phyloP scores from a whole-genome alignment of 495 filamentous ascomycete genomes.

The Bacidia rubella region DNA sequence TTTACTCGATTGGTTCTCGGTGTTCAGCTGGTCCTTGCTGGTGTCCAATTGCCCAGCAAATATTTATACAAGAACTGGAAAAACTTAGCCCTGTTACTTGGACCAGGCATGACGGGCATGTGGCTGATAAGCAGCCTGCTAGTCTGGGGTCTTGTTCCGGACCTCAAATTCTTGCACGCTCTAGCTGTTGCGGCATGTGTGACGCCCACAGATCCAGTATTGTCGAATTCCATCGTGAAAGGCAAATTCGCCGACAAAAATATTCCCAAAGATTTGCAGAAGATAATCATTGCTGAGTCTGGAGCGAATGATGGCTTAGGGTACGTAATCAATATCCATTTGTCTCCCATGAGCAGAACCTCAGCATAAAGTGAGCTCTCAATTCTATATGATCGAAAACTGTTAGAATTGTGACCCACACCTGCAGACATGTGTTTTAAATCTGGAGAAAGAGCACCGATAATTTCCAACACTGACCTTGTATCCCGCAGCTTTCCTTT shows the following conservation, averaged over 20 bases:
- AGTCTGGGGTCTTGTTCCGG: conserved; percentile 65
- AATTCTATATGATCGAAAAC: no score
- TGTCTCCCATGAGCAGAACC: no score
- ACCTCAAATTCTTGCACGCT: conserved; percentile 60
- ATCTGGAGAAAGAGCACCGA: no score
- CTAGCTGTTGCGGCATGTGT: conserved; percentile 72
- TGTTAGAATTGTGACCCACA: no score
- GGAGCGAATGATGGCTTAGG: conserved; percentile 92
- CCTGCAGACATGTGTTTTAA: no score
- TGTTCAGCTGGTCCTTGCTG: conserved; percentile 80
- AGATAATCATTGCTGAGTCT: conserved; percentile 80
- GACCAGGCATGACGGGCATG: conserved; percentile 79
- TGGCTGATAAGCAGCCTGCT: conserved; percentile 73
- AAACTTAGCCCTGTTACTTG: conserved; percentile 59
- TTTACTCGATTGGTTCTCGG: conserved; percentile 84
- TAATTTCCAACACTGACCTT: no score
- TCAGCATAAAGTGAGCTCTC: no score
- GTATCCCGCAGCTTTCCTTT: no score
- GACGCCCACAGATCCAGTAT: conserved; percentile 81
- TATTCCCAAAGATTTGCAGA: conserved; percentile 67
- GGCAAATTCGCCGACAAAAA: conserved; percentile 88
- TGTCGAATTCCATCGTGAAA: conserved; percentile 85
- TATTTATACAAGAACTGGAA: conserved; percentile 76
- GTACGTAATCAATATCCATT: no score
- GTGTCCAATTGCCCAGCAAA: conserved; percentile 79